These are phyloP conservation scores for Chytriomyces confervae DNA, from an alignment of 192 early-diverging fungal species.

Conservation along the genomic window DNA sequence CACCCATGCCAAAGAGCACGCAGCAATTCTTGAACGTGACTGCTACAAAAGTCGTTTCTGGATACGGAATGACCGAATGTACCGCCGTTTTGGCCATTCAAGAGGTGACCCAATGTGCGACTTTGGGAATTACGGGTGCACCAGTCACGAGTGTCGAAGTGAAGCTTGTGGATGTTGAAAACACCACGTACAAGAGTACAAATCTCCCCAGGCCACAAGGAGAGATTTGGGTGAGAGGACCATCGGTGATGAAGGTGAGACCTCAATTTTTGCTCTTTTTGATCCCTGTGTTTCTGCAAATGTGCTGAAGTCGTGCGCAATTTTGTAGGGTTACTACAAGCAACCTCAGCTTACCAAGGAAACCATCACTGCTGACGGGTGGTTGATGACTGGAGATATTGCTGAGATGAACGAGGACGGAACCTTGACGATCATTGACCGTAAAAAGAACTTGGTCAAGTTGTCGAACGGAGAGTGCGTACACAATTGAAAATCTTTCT, in stretches of 20 bases:
- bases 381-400: slow-evolving; percentile 93
- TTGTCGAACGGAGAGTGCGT: slow-evolving; percentile 78
- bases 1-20: slow-evolving; percentile 83
- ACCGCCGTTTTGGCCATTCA: slow-evolving; percentile 63
- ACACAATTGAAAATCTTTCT: neutral
- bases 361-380: slow-evolving; percentile 76
- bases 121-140: slow-evolving; percentile 72
- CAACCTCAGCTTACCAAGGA: slow-evolving; percentile 71
- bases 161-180: slow-evolving; percentile 73
- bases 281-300: too few relatives aligned
- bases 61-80: slow-evolving; percentile 80
- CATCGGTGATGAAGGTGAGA: slow-evolving; percentile 62
- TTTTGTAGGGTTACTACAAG: slow-evolving; percentile 75
- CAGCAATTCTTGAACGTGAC: slow-evolving; percentile 72
- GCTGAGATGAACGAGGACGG: slow-evolving; percentile 83
- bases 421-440: slow-evolving; percentile 84
- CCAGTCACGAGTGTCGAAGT: slow-evolving; percentile 82
- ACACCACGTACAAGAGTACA: slow-evolving; percentile 40
- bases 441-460: slow-evolving; percentile 94
- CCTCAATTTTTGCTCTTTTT: too few relatives aligned
- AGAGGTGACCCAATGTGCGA: slow-evolving; percentile 19
- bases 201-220: slow-evolving; percentile 62
- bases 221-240: slow-evolving; percentile 86
- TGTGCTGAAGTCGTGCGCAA: too few relatives aligned
- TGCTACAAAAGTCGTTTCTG: slow-evolving; percentile 82